phyloP scores from a whole-genome alignment of 2,329 filamentous ascomycete species.

The Aspergillus candidus region DNA sequence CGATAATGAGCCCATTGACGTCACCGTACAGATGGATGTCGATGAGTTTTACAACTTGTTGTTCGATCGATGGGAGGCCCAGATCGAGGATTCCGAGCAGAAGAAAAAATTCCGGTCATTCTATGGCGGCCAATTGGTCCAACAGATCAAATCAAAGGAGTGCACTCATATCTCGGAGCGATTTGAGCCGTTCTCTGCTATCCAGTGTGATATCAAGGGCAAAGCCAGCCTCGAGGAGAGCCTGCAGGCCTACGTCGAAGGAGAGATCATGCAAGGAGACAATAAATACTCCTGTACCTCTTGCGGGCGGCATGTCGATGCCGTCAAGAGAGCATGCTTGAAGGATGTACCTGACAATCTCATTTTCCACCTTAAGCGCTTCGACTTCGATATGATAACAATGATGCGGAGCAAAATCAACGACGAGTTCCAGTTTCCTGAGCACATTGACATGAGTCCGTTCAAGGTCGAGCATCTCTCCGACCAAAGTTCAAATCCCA shows the following conservation, averaged over 20 bases:
- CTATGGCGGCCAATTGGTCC: conserved; percentile 85
- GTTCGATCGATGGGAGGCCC: conserved; percentile 83
- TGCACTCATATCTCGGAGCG: conserved; percentile 90
- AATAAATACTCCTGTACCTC: conserved; percentile 97
- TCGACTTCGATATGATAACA: conserved; percentile 52
- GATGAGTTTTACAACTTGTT: conserved; percentile 96
- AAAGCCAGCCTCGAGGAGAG: conserved; percentile 80
- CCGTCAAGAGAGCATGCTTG: conserved; percentile 84
- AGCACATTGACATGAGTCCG: conserved; percentile 74
- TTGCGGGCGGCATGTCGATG: conserved; percentile 83
- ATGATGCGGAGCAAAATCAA: conserved; percentile 89
- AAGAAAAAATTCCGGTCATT: conserved; percentile 73
- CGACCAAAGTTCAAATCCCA: conserved; percentile 48
- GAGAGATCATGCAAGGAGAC: conserved; percentile 93
- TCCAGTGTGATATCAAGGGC: conserved; percentile 94
- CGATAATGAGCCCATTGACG: conserved; percentile 75
- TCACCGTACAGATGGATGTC: conserved; percentile 91
- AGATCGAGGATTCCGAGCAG: conserved; percentile 61
- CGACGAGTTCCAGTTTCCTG: conserved; percentile 84
- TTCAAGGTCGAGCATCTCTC: conserved; percentile 85
- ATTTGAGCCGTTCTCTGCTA: conserved; percentile 84
- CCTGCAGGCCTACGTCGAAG: conserved; percentile 88
- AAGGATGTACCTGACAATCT: conserved; percentile 90
- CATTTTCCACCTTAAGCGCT: conserved; percentile 81
- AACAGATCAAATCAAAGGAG: conserved; percentile 92